phyloP scores from a whole-genome alignment of 805 yeast species.

The Sugiyamaella americana region DNA sequence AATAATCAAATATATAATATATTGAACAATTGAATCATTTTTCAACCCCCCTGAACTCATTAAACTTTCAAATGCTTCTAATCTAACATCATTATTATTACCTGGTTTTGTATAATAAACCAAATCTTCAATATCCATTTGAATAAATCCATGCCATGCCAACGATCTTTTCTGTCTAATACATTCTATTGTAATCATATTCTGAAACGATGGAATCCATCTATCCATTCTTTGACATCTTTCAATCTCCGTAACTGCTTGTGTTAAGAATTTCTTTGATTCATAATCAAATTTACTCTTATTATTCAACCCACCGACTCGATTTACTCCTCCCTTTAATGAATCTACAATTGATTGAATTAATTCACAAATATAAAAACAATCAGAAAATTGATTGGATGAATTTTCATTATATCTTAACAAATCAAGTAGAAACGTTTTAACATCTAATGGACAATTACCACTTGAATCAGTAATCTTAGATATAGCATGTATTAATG shows the following conservation, averaged over 20 bases:
- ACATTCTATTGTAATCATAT: slow-evolving; percentile 49
- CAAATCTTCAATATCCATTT: slow-evolving; percentile 49
- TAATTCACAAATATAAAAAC: slow-evolving; percentile 55
- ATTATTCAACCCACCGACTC: slow-evolving; percentile 5
- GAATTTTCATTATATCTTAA: slow-evolving; percentile 81
- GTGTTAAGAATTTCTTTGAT: slow-evolving; percentile 31
- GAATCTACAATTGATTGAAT: slow-evolving; percentile 48
- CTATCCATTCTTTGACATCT: slow-evolving; percentile 74
- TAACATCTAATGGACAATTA: slow-evolving; percentile 52
- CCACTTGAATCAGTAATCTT: slow-evolving; percentile 57
- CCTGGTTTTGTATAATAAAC: slow-evolving; percentile 45
- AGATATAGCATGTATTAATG: slow-evolving; percentile 59
- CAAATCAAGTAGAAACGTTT: slow-evolving; percentile 59
- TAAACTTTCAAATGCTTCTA: slow-evolving; percentile 65
- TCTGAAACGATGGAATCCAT: slow-evolving; percentile 74
- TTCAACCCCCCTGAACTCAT: slow-evolving; percentile 72
- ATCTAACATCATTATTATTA: slow-evolving; percentile 47
- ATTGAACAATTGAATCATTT: slow-evolving; percentile 52
- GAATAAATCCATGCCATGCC: slow-evolving; percentile 48
- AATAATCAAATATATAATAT: slow-evolving; percentile 52
- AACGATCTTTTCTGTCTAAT: slow-evolving; percentile 54
- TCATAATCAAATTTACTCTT: slow-evolving; percentile 8
- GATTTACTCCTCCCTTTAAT: slow-evolving; percentile 18
- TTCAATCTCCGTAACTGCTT: slow-evolving; percentile 59
- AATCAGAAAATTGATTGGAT: slow-evolving; percentile 69